Percentiles rank a stretch among this genome's conserved stretches.
Evolutionary conservation across 768 basidiomycete species (phyloP).

Genomic region (Trametes gibbosa): DNA sequence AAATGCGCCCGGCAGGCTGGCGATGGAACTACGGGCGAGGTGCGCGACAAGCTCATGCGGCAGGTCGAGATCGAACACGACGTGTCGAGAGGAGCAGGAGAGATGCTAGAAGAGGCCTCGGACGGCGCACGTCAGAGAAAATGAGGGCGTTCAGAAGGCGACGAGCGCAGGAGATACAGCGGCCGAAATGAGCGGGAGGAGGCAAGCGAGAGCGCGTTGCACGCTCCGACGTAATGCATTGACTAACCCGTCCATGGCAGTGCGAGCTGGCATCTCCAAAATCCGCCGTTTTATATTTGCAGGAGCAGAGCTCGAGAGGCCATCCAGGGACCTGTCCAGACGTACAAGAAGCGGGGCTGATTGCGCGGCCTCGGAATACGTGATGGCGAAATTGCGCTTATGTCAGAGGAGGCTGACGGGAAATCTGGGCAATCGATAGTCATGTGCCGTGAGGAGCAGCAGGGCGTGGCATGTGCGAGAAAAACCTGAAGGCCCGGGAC

Average conservation of each 20-base stretch:
- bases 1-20: neutral
- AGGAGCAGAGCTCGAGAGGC: neutral
- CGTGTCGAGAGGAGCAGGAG: constrained; percentile 1
- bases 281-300: neutral
- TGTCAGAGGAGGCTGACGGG: neutral
- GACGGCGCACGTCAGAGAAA: constrained; percentile 4
- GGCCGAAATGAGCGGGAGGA: constrained; percentile 9
- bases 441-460: no score
- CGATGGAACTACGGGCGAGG: neutral
- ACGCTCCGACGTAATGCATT: constrained; percentile 5
- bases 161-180: neutral
- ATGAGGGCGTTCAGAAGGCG: constrained; percentile 8
- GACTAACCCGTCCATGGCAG: neutral
- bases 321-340: neutral
- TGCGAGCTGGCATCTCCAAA: neutral
- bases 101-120: neutral
- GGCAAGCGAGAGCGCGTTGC: neutral
- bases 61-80: constrained; percentile 8
- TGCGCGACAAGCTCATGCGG: neutral
- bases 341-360: neutral
- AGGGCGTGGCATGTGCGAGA: neutral
- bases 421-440: no score
- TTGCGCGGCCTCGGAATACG: constrained; percentile 8
- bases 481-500: neutral
- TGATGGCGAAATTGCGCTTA: neutral